Evolutionary conservation across 2,329 filamentous ascomycete genomes (phyloP).

Genomic region (Cladophialophora bantiana): DNA sequence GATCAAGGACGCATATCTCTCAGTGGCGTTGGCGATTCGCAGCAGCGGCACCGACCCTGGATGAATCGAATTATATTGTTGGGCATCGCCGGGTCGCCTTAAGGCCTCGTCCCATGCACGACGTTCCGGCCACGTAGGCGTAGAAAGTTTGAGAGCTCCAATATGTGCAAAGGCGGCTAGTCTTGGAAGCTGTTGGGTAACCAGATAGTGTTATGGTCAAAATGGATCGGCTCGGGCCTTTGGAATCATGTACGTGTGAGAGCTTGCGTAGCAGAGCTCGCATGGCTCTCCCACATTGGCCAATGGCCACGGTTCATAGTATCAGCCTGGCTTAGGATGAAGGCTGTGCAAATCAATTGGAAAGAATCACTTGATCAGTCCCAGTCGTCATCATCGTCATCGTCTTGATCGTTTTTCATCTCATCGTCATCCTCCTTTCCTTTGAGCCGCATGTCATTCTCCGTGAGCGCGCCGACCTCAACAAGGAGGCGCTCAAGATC

Average conservation of each 20-base stretch:
- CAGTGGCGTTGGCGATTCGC: background rate
- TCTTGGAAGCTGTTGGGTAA: background rate
- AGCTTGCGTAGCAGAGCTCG: background rate
- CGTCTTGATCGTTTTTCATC: constrained; percentile 61
- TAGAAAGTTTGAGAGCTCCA: background rate
- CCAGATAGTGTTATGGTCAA: background rate
- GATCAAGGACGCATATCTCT: background rate
- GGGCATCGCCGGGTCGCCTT: background rate
- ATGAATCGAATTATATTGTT: background rate
- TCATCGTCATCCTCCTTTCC: constrained; percentile 64
- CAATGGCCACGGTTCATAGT: background rate
- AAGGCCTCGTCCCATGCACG: background rate
- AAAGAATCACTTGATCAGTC: constrained; percentile 51
- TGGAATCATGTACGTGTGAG: background rate
- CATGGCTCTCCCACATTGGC: background rate
- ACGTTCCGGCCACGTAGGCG: background rate
- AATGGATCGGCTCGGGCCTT: background rate
- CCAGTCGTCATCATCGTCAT: constrained; percentile 63
- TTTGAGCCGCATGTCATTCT: constrained; percentile 79
- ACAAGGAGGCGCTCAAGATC: constrained; percentile 83
- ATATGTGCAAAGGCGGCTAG: background rate
- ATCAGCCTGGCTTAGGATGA: background rate
- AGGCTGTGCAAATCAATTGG: background rate
- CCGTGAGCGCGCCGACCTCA: constrained; percentile 78
- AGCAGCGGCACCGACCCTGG: background rate